phyloP scores from a whole-genome alignment of 495 filamentous ascomycete genomes.

The Chaetomium tenue region DNA sequence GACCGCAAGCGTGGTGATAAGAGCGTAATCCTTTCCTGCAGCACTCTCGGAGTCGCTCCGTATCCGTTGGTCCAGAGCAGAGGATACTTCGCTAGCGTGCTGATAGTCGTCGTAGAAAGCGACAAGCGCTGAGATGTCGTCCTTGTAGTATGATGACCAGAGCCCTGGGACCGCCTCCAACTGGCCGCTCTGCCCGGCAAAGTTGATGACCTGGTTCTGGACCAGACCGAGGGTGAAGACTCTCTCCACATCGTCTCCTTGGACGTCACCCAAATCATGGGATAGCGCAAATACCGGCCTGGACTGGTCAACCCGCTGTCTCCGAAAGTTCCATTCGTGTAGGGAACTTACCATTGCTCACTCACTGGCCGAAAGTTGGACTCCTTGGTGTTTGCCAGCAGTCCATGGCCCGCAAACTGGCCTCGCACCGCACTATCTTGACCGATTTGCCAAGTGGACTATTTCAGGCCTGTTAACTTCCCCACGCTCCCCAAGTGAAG shows the following conservation, averaged over 20 bases:
- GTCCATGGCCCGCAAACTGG: conserved; percentile 62
- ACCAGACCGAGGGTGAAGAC: conserved; percentile 80
- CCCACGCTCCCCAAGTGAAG: conserved; percentile 17
- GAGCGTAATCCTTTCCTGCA: conserved; percentile 68
- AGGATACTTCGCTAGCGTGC: conserved; percentile 51
- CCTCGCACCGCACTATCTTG: conserved; percentile 62
- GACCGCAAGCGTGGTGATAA: conserved; percentile 79
- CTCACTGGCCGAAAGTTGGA: conserved; percentile 65
- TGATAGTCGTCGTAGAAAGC: conserved; percentile 74
- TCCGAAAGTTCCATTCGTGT: background rate
- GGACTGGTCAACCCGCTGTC: conserved; percentile 22
- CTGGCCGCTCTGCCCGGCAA: conserved; percentile 64
- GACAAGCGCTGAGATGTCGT: conserved; percentile 55
- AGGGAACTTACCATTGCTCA: conserved; percentile 56
- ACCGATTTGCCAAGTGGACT: conserved; percentile 64
- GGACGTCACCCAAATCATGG: conserved; percentile 62
- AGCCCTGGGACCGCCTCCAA: conserved; percentile 68
- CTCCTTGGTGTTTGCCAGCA: conserved; percentile 65
- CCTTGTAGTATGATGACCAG: conserved; percentile 68
- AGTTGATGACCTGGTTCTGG: conserved; percentile 72
- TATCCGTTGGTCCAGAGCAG: conserved; percentile 66
- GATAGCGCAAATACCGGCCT: conserved; percentile 86
- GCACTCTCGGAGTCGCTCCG: conserved; percentile 66
- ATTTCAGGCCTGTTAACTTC: background rate
- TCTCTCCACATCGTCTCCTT: conserved; percentile 34